Base-by-base conservation (phyloP, 805 yeast species). In the Yarrowia sp. region DNA sequence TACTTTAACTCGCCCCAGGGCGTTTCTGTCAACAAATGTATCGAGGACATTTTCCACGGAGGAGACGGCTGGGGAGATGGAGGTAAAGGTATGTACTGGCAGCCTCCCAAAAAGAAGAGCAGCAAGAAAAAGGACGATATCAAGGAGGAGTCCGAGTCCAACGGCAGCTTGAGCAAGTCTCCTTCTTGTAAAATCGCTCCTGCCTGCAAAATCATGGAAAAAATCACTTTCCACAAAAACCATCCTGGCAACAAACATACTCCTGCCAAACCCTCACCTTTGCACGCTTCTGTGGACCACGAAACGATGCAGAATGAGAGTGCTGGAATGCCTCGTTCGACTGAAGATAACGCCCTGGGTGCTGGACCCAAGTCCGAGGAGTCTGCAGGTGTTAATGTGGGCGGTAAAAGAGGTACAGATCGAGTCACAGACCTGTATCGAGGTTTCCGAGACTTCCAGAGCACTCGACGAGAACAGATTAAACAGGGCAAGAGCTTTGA, bases 31-130 rank as follows among this genome's bases (percentile, higher is more conserved):
- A 62, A 30, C 78, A 89, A 86, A 66, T 84, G 92, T 67, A 80
- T 92, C 11, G 85, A 85, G 33, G 96, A 90, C 73, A 88, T 92
- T 2, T 82, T 90, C 65, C 80, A 82, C 30, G 88, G 89, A 32
- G 89, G 90, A 0, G 82, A 83, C 61, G 95, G 91, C 2, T 86
- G 71, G 32, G 69, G 69, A 19, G 59, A 62, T 14, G 49, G 51
- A 32, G 49, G 51, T 10, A 7, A 21, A 3, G 51, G 66, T 22
- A 58, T 41, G 51, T 58, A 14, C 26, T 54, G 46, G 46, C 61
- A 54, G 26, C 46, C 44, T 14, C 46, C 61, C 12, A 54, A 54
- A 44, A 58, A 58, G 41, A 43, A 41, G 51, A 24, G 40, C 12
- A 14, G 51, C 17, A 38, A 14, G 10, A 11, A 19, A 17, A 26